These are phyloP conservation scores for Corylus americana DNA, from an alignment of 306 rosid species.

Conservation along the genomic window DNA sequence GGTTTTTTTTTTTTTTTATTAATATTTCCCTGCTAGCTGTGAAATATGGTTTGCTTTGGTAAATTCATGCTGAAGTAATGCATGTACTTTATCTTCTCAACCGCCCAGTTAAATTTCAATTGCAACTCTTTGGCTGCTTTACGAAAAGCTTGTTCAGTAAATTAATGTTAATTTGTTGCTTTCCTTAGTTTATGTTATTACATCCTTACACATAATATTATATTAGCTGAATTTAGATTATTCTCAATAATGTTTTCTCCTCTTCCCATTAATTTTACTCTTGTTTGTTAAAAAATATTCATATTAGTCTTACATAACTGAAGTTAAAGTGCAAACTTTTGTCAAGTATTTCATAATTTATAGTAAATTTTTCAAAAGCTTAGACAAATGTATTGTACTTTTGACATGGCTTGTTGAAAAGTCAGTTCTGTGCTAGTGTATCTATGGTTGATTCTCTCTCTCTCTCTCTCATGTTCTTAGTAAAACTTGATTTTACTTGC, in stretches of 20 bases:
- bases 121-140: not conserved
- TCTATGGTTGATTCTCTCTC: not conserved
- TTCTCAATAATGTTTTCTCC: no score
- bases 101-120: not conserved
- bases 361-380: not conserved
- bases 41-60: slow-evolving; percentile 3
- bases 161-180: not conserved
- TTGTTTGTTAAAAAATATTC: no score
- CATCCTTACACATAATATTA: not conserved
- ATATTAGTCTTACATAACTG: no score
- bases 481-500: no score
- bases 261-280: no score
- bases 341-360: not conserved
- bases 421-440: not conserved
- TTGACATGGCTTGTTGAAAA: not conserved
- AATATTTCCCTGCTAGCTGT: not conserved
- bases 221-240: no score
- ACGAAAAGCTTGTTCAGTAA: not conserved
- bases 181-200: not conserved
- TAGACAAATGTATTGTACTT: not conserved
- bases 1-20: slow-evolving; percentile 37
- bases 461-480: no score
- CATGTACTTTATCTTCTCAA: not conserved
- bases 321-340: no score
- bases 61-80: slow-evolving; percentile 10